Evolutionary conservation across 176 grass and related monocot genomes (phyloP).

Genomic region (Zizania latifolia): DNA sequence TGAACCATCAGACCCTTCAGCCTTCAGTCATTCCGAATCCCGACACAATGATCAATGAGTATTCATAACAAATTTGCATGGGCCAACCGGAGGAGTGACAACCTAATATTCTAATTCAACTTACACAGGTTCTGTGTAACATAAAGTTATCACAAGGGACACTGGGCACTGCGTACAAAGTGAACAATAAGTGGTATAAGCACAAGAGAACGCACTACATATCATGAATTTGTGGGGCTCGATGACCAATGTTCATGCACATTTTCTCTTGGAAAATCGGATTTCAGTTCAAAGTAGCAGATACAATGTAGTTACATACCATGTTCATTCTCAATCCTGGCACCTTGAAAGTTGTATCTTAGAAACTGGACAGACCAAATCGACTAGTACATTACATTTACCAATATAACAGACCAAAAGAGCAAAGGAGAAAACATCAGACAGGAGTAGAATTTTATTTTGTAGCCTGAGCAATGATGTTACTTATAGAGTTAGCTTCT

Average conservation of each 20-base stretch:
- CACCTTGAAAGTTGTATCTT: background rate
- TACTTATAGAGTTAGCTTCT: constrained; percentile 74
- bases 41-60: too few species aligned
- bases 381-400: constrained; percentile 24
- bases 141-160: background rate
- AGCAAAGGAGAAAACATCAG: background rate
- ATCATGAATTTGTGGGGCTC: constrained; percentile 24
- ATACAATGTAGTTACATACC: constrained; percentile 21
- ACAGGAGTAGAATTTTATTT: constrained; percentile 36
- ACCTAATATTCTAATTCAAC: background rate
- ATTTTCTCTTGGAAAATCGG: background rate
- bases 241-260: background rate
- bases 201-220: background rate
- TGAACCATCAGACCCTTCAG: too few species aligned
- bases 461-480: constrained; percentile 72
- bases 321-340: background rate
- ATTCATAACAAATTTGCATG: too few species aligned
- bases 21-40: too few species aligned
- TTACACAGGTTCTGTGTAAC: background rate
- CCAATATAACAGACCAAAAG: background rate
- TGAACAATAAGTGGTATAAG: background rate
- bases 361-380: background rate
- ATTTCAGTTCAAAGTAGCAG: background rate
- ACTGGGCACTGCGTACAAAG: background rate
- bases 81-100: background rate